These are phyloP conservation scores for Cryphonectria japonica DNA, from an alignment of 2,329 filamentous ascomycete genomes.

Conservation along the genomic window DNA sequence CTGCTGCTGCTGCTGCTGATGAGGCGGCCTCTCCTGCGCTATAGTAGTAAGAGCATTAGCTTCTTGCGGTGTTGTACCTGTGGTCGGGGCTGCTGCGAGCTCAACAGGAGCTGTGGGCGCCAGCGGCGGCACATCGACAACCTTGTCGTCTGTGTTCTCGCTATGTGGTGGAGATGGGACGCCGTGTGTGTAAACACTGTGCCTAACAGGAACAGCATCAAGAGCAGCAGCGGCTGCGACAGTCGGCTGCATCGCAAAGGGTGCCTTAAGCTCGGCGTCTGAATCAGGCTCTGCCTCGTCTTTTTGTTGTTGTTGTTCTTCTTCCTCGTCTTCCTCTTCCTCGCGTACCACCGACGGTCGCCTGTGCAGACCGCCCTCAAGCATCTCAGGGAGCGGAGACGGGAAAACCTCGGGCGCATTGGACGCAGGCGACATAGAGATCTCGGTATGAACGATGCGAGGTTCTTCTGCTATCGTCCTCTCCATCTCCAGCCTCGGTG, in stretches of 20 bases:
- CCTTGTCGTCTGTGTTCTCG: constrained; percentile 22
- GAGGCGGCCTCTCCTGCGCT: constrained; percentile 11
- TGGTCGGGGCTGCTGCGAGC: constrained; percentile 21
- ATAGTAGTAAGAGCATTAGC: constrained; percentile 10
- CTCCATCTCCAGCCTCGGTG: constrained; percentile 10
- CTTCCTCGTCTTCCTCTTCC: constrained; percentile 34
- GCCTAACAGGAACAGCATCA: constrained; percentile 43
- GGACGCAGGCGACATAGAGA: constrained; percentile 22
- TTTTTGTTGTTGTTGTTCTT: constrained; percentile 44
- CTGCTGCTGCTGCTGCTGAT: neutral
- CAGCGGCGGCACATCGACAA: constrained; percentile 1
- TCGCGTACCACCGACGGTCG: constrained; percentile 53
- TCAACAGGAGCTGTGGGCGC: constrained; percentile 16
- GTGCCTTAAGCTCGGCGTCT: constrained; percentile 31
- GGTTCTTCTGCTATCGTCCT: neutral
- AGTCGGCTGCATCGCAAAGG: constrained; percentile 30
- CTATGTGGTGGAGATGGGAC: constrained; percentile 26
- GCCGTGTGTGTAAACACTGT: constrained; percentile 34
- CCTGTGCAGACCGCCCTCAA: constrained; percentile 33
- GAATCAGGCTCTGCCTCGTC: constrained; percentile 37
- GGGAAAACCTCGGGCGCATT: constrained; percentile 24
- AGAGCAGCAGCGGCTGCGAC: constrained; percentile 35
- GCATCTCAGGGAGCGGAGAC: constrained; percentile 1
- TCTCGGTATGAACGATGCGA: neutral
- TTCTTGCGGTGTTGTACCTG: constrained; percentile 19